These are phyloP conservation scores for Penicillium hesseltinei DNA, from an alignment of 2,329 filamentous ascomycete genomes.

Conservation along the genomic window DNA sequence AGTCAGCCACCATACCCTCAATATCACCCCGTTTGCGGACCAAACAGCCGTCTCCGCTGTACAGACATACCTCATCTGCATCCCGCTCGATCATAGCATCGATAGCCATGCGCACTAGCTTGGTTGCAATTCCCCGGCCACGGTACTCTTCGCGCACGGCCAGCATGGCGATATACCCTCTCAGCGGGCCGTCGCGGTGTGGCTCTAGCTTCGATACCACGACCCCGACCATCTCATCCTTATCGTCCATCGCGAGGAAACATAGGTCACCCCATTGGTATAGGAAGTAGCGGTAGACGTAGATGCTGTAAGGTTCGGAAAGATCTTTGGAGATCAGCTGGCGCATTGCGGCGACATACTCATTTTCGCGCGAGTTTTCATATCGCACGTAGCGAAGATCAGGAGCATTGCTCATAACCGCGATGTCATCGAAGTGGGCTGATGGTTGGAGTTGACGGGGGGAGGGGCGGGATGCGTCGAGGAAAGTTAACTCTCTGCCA, in stretches of 20 bases:
- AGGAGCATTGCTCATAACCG: conserved; percentile 36
- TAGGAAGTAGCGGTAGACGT: conserved; percentile 96
- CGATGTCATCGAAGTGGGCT: conserved; percentile 17
- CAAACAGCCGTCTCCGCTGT: neutral
- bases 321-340: conserved; percentile 93
- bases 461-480: neutral
- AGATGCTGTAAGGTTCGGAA: conserved; percentile 98
- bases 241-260: conserved; percentile 68
- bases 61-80: conserved; percentile 69
- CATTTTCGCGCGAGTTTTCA: conserved; percentile 57
- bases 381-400: conserved; percentile 59
- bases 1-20: conserved; percentile 11
- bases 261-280: conserved; percentile 98
- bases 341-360: conserved; percentile 80
- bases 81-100: conserved; percentile 81
- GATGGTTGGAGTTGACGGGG: conserved; percentile 2
- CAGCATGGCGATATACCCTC: conserved; percentile 98
- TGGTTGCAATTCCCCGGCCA: conserved; percentile 82
- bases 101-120: conserved; percentile 83
- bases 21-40: neutral
- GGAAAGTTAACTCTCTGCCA: conserved; percentile 16
- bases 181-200: conserved; percentile 79
- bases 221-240: conserved; percentile 69
- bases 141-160: conserved; percentile 80
- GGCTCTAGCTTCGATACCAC: conserved; percentile 92